These are phyloP conservation scores for Penicillium fimorum DNA, from an alignment of 495 filamentous ascomycete species.

Conservation along the genomic window DNA sequence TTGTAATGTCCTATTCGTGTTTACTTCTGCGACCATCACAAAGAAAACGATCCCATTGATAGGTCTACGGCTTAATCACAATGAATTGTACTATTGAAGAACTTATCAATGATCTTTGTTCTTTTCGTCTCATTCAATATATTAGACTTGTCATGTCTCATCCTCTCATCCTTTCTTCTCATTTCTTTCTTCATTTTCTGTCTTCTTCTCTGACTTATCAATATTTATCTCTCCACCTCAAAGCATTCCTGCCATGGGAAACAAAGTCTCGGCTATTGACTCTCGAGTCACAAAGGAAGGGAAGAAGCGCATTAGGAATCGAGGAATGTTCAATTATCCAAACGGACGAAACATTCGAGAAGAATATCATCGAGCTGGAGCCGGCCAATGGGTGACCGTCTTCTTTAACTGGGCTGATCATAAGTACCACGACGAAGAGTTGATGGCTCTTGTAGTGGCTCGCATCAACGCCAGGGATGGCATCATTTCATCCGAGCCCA, in stretches of 20 bases:
- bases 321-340: neutral
- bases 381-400: conserved; percentile 2
- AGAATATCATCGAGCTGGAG: neutral
- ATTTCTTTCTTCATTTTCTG: neutral
- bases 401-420: conserved; percentile 8
- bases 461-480: neutral
- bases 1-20: neutral
- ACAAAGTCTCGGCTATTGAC: neutral
- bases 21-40: neutral
- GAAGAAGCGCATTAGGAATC: neutral
- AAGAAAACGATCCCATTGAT: neutral
- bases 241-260: neutral
- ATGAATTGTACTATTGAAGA: neutral
- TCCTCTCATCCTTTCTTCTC: neutral
- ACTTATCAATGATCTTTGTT: neutral
- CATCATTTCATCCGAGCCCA: conserved; percentile 2
- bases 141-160: neutral
- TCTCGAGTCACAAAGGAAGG: neutral
- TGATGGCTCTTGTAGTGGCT: conserved; percentile 2
- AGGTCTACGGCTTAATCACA: neutral
- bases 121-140: neutral
- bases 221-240: neutral
- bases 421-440: neutral
- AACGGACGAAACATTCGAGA: conserved; percentile 1
- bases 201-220: too few species aligned